Evolutionary conservation across 2,329 filamentous ascomycete genomes (phyloP).

Genomic region (Talaromyces islandicus): DNA sequence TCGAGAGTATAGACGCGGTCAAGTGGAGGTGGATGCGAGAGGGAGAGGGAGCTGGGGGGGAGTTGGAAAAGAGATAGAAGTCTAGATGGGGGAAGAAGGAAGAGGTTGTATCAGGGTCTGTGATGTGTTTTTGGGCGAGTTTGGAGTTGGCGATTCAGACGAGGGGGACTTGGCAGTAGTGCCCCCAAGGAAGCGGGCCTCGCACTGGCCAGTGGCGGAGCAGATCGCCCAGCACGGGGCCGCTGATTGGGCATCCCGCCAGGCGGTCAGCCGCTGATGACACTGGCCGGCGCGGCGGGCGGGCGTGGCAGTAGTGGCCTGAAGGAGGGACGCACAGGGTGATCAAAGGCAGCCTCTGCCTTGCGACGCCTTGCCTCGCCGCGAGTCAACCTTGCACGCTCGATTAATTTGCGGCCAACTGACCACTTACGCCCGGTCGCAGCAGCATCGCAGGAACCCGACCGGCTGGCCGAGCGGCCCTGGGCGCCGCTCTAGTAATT

Average conservation of each 20-base stretch:
- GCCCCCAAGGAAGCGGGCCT: constrained; percentile 4
- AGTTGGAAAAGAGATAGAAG: neutral
- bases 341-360: neutral
- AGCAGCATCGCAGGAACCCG: neutral
- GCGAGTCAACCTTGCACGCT: neutral
- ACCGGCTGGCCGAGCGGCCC: neutral
- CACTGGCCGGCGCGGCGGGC: neutral
- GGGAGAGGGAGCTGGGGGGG: neutral
- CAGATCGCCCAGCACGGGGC: constrained; percentile 1
- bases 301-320: neutral
- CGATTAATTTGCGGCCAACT: neutral
- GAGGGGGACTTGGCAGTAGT: neutral
- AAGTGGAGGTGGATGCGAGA: neutral
- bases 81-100: neutral
- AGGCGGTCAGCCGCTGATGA: constrained; percentile 9
- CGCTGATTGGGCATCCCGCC: constrained; percentile 6
- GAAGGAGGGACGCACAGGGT: neutral
- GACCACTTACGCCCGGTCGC: neutral
- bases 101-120: neutral
- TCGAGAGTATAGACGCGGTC: constrained; percentile 11
- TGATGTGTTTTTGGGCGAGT: constrained; percentile 11
- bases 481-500: neutral
- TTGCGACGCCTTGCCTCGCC: neutral
- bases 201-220: constrained; percentile 3
- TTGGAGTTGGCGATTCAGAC: constrained; percentile 5